Percentiles rank a stretch among this genome's conserved stretches.
Evolutionary conservation across 225 moss, liverwort and hornwort species (phyloP).

Genomic region (Straminergon stramineum): DNA sequence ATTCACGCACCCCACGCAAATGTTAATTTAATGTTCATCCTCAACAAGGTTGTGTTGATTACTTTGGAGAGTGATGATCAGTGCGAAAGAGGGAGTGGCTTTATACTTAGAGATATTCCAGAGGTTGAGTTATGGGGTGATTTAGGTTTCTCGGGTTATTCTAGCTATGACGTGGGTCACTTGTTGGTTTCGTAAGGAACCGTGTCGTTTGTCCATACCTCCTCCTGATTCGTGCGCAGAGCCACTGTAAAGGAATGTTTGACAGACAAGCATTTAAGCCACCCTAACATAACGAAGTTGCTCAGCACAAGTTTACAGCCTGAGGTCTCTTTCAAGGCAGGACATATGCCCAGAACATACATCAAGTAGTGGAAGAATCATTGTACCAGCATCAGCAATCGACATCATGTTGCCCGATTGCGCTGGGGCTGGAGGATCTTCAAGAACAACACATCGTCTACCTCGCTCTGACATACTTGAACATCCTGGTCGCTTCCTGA

Average conservation of each 20-base stretch:
- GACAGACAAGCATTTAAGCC: neutral
- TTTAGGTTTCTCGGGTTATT: neutral
- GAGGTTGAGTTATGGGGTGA: neutral
- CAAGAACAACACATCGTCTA: neutral
- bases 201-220: neutral
- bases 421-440: neutral
- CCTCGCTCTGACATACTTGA: neutral
- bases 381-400: neutral
- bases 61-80: neutral
- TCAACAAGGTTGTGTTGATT: neutral
- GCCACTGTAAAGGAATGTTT: neutral
- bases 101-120: neutral
- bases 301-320: neutral
- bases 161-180: neutral
- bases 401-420: neutral
- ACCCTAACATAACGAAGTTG: neutral
- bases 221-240: neutral
- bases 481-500: neutral
- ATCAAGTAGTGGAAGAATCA: neutral
- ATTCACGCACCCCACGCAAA: neutral
- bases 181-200: neutral
- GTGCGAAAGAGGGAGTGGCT: neutral
- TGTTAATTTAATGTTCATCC: neutral
- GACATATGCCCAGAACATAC: neutral
- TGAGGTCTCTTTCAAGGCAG: neutral